Evolutionary conservation across 2,329 filamentous ascomycete species (phyloP), one percentile per base, ranked within the genome.

Genomic region (Cladophialophora chaetospira): DNA sequence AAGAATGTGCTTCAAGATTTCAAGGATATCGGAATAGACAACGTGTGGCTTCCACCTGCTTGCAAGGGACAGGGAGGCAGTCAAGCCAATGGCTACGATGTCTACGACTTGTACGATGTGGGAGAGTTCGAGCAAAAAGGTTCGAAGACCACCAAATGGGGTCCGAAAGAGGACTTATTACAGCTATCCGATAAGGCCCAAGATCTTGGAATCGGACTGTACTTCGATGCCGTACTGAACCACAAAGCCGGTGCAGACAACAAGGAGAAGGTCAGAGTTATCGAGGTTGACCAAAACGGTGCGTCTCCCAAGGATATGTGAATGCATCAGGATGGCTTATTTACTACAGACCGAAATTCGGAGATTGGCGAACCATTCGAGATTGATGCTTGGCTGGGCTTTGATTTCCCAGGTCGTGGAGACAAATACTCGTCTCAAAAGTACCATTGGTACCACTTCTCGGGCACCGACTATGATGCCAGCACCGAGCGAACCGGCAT

Each of bases 101-200:
- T 84, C 60, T 89, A 88, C 66, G 87, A 89, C 67, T 71, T 90
- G 11, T 88, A 85, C 64, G 85, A 88, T 60, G 71, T 88, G 2
- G 87, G 87, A 28, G 87, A 90, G 67, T 90, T 89, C 64, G 82
- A 88, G 38, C 86, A 89, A 66, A 89, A 89, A 68, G 85, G 84
- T 15, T 69, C 75, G 0, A 72, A 72, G 4, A 73, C 75, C 2
- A 89, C 87, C 1, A 89, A 89, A 76, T 91, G 86, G 86, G 87
- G 87, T 2, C 74, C 76, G 1, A 84, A 83, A 65, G 78, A 82
- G 42, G 85, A 89, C 53, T 72, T 90, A 13, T 62, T 80, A 2
- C 73, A 76, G 15, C 69, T 90, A 45, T 72, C 75, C 2, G 70
- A 75, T 17, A 70, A 73, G 10, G 84, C 85, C 0, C 75, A 79